Conservation (phyloP, 2,329 filamentous ascomycete genomes). For the Pseudocercospora cruenta region DNA sequence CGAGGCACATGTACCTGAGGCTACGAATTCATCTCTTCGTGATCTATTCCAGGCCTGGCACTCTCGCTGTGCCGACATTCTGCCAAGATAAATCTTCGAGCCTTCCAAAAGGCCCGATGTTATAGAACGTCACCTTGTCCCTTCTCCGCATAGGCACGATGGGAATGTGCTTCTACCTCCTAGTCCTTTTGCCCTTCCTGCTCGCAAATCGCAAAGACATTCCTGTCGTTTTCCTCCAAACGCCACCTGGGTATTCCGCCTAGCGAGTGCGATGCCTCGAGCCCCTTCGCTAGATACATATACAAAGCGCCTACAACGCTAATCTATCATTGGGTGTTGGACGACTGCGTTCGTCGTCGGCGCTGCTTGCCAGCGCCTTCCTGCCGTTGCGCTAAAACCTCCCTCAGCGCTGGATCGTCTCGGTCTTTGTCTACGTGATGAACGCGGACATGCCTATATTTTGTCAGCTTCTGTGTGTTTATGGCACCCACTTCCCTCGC, state of each 20-base stretch:
- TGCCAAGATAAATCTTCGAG: not conserved
- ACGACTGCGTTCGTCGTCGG: slow-evolving; percentile 60
- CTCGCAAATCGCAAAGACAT: not conserved
- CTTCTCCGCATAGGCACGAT: too few species aligned
- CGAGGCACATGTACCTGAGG: not conserved
- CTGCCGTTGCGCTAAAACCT: slow-evolving; percentile 82
- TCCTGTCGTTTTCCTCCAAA: slow-evolving; percentile 1
- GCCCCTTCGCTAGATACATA: not conserved
- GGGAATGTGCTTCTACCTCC: not conserved
- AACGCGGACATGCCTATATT: slow-evolving; percentile 81
- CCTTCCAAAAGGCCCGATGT: not conserved
- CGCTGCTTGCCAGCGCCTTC: slow-evolving; percentile 81
- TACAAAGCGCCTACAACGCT: not conserved
- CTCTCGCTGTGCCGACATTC: not conserved
- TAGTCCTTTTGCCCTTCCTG: not conserved
- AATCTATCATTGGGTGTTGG: slow-evolving; percentile 1
- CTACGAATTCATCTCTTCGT: not conserved
- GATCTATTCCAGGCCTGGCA: not conserved
- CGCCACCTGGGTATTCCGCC: not conserved
- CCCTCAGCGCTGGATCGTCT: slow-evolving; percentile 78
- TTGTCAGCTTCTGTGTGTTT: slow-evolving; percentile 4
- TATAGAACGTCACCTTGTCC: not conserved
- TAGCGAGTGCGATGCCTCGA: not conserved
- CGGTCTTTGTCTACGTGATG: slow-evolving; percentile 90
- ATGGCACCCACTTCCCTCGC: not conserved